phyloP scores from a whole-genome alignment of 805 yeast genomes.

The Isabelozyma rhagii region DNA sequence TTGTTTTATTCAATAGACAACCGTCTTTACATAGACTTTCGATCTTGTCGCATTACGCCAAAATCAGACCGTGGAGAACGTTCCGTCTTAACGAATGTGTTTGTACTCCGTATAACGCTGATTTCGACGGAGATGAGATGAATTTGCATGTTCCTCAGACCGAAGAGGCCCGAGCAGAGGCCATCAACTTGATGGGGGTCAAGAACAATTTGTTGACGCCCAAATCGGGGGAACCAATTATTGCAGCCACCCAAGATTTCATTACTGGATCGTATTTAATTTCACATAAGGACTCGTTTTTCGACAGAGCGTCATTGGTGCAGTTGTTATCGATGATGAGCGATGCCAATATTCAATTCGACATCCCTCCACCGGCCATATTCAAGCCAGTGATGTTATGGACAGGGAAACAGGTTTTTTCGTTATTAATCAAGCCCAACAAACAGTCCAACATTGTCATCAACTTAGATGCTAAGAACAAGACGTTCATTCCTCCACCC shows the following conservation, averaged over 20 bases:
- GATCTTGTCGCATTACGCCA: constrained; percentile 92
- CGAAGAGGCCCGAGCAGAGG: constrained; percentile 98
- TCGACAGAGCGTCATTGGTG: constrained; percentile 78
- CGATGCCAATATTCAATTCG: constrained; percentile 84
- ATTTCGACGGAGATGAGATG: constrained; percentile 99
- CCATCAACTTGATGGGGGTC: constrained; percentile 97
- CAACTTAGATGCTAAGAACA: constrained; percentile 91
- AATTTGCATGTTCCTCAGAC: constrained; percentile 98
- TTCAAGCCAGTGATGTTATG: constrained; percentile 85
- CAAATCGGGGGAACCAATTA: constrained; percentile 96
- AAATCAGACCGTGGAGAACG: constrained; percentile 97
- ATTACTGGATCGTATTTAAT: constrained; percentile 94
- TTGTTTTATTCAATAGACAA: constrained; percentile 93
- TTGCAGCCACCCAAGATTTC: constrained; percentile 99
- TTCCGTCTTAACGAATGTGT: constrained; percentile 97
- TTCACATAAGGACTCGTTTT: constrained; percentile 90
- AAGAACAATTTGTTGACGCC: constrained; percentile 93
- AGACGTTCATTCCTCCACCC: constrained; percentile 79
- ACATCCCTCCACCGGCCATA: constrained; percentile 92
- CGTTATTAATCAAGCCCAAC: constrained; percentile 83
- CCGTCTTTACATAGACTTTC: constrained; percentile 95
- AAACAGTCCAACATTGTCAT: constrained; percentile 71
- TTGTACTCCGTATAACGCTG: constrained; percentile 98
- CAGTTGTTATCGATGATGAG: constrained; percentile 94
- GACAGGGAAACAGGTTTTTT: constrained; percentile 97